Conservation (phyloP, 2,329 filamentous ascomycete species). For the Fusarium sp. region DNA sequence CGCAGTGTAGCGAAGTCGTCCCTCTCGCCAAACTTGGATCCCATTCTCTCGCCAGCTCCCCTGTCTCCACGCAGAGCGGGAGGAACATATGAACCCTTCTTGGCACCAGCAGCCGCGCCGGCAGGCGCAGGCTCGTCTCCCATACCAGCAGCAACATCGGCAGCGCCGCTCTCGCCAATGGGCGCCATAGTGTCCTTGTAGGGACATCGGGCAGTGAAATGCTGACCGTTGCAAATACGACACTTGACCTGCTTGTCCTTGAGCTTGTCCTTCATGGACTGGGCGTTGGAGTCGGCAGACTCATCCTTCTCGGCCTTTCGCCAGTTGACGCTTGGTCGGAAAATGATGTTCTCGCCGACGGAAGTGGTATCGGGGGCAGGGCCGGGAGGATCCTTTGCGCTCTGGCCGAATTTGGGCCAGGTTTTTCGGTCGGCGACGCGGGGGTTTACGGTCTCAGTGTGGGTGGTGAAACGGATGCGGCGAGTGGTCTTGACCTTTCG, state of each 20-base stretch:
- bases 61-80: conserved; percentile 86
- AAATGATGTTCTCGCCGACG: conserved; percentile 97
- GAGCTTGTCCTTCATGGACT: conserved; percentile 83
- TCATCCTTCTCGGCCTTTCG: conserved; percentile 89
- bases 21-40: conserved; percentile 89
- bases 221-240: conserved; percentile 97
- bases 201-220: conserved; percentile 98
- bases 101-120: conserved; percentile 58
- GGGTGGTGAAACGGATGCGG: conserved; percentile 90
- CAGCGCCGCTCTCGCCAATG: conserved; percentile 71
- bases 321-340: conserved; percentile 94
- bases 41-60: conserved; percentile 83
- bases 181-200: conserved; percentile 99
- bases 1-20: conserved; percentile 96
- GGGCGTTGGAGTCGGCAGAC: conserved; percentile 78
- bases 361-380: conserved; percentile 91
- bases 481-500: conserved; percentile 98
- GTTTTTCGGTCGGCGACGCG: conserved; percentile 93
- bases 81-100: conserved; percentile 90
- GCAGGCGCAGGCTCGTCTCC: conserved; percentile 64
- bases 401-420: conserved; percentile 93
- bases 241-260: conserved; percentile 99
- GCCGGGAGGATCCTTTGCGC: conserved; percentile 85
- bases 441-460: conserved; percentile 95
- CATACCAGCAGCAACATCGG: conserved; percentile 69